phyloP scores from a whole-genome alignment of 73 alveolate genomes.

The Strombidium stylifer region DNA sequence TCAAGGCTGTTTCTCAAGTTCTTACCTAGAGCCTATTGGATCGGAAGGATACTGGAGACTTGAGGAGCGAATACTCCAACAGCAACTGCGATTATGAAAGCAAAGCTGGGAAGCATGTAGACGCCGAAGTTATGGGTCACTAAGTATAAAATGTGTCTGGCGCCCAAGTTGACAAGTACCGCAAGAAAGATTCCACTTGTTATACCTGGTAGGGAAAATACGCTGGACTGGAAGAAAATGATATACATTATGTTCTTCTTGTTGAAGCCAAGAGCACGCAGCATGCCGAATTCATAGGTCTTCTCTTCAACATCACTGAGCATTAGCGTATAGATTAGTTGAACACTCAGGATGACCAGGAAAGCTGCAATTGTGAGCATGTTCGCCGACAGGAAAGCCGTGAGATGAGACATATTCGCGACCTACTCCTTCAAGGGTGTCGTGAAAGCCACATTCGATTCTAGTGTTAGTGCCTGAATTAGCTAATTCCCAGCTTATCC shows the following conservation, averaged over 20 bases:
- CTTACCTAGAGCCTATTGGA: constrained; percentile 74
- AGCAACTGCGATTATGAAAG: constrained; percentile 50
- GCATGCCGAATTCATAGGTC: constrained; percentile 91
- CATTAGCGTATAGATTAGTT: constrained; percentile 86
- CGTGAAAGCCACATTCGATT: constrained; percentile 13
- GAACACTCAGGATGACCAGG: constrained; percentile 66
- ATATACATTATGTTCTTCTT: constrained; percentile 52
- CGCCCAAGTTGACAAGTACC: constrained; percentile 7
- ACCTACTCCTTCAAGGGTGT: constrained; percentile 38
- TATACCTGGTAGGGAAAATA: constrained; percentile 83
- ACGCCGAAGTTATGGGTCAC: constrained; percentile 2
- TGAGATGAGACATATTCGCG: not conserved
- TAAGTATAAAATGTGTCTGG: not conserved
- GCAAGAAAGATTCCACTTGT: constrained; percentile 66
- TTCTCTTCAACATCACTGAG: constrained; percentile 89
- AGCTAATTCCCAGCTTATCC: constrained; percentile 17
- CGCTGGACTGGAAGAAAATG: constrained; percentile 59
- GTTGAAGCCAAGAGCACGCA: constrained; percentile 85
- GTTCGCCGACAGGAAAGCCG: constrained; percentile 65
- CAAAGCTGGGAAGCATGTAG: constrained; percentile 38
- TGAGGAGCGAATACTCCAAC: constrained; percentile 81
- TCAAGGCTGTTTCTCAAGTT: constrained; percentile 82
- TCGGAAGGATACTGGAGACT: constrained; percentile 71
- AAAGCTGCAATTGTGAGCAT: constrained; percentile 67
- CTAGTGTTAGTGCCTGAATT: constrained; percentile 30